These are phyloP conservation scores for Aspergillus ibericus DNA, from an alignment of 2,329 filamentous ascomycete genomes.

Conservation along the genomic window DNA sequence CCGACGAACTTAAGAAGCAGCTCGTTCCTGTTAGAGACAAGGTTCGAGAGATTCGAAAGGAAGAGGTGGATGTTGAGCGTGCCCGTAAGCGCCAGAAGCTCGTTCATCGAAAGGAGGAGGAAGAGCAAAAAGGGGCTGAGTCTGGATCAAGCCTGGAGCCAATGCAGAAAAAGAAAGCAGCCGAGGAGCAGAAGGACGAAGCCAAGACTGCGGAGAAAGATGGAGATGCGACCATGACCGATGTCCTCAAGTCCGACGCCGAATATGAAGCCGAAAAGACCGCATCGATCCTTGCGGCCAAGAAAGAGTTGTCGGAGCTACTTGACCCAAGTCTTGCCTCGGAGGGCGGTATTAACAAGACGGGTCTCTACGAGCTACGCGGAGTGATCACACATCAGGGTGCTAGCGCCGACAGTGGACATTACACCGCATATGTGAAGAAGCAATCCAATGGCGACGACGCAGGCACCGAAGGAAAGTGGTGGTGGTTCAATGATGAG, in stretches of 20 bases:
- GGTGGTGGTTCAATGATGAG: conserved; percentile 99
- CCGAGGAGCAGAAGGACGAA: conserved; percentile 53
- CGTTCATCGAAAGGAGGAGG: conserved; percentile 57
- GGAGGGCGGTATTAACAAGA: conserved; percentile 86
- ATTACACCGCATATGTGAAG: conserved; percentile 98
- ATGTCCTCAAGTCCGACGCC: conserved; percentile 86
- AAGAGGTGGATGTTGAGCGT: conserved; percentile 89
- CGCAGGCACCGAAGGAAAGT: conserved; percentile 81
- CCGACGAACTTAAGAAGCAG: conserved; percentile 78
- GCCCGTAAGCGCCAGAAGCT: conserved; percentile 88
- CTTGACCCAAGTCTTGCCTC: conserved; percentile 72
- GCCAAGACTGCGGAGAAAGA: conserved; percentile 56
- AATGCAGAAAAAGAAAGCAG: conserved; percentile 50
- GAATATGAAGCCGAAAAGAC: conserved; percentile 85
- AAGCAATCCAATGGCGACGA: conserved; percentile 75
- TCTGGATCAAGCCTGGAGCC: conserved; percentile 37
- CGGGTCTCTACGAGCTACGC: conserved; percentile 89
- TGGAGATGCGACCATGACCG: conserved; percentile 70
- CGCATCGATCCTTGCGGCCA: conserved; percentile 71
- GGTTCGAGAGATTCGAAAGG: conserved; percentile 91
- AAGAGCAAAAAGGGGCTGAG: conserved; percentile 44
- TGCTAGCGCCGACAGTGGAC: conserved; percentile 92
- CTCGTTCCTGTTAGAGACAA: conserved; percentile 93
- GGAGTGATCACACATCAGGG: conserved; percentile 96
- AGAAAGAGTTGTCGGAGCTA: conserved; percentile 81